Base-by-base conservation (phyloP, 2,329 filamentous ascomycete genomes). In the Pseudogymnoascus sp. region DNA sequence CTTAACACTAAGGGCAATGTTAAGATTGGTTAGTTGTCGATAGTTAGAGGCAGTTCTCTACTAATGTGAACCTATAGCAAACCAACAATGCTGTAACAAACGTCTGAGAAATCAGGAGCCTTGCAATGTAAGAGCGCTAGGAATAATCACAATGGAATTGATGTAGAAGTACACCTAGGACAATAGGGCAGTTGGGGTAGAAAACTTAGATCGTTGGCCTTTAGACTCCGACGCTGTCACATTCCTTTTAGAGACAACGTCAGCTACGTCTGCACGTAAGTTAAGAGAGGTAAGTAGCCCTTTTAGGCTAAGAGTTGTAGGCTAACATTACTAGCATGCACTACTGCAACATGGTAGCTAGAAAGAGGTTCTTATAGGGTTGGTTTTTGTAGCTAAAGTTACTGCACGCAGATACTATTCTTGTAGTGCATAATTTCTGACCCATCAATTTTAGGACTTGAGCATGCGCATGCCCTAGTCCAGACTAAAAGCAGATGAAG, bases 141-240 rank as follows among this genome's bases (percentile, higher is more conserved):
- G 67, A 43, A 67, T 60, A 19, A 73, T 72, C 43, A 69, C 65
- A 14, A 75, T 70, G 68, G 66, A 73, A 64, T 66, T 75, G 16
- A 74, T 76, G 68, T 67, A 75, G 59, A 75, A 74, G 67, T 74
- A 74, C 64, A 59, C 67, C 31, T 75, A 75, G 66, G 70, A 72
- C 38, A 68, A 75, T 65, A 66, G 71, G 40, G 68, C 65, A 63
- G 66, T 74, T 60, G 69, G 73, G 19, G 67, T 76, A 22, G 68
- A 74, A 61, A 66, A 76, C 65, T 38, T 73, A 43, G 46, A 71
- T 61, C 67, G 70, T 62, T 76, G 69, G 73, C 69, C 65, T 53
- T 66, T 65, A 24, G 31, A 35, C 62, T 72, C 70, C 33, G 62
- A 70, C 61, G 66, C 72, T 33, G 62, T 75, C 43, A 66, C 64